Base-by-base conservation (phyloP, 805 yeast genomes). In the Kodamaea jinghongensis region DNA sequence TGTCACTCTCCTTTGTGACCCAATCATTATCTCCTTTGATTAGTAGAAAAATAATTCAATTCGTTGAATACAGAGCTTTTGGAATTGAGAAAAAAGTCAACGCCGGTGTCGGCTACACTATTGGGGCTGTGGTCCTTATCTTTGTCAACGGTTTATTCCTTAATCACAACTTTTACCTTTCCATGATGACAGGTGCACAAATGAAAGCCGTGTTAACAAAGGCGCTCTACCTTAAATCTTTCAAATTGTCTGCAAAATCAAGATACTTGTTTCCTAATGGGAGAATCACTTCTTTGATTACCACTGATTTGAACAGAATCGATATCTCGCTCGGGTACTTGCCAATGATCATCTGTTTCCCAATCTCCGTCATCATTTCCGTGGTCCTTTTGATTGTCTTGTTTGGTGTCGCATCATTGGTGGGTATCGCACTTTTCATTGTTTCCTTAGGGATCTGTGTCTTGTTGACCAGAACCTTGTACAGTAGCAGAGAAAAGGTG, bases 51-150 rank as follows among this genome's bases (percentile, higher is more conserved):
- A 65, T 88, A 42, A 83, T 87, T 45, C 67, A 67, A 31, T 85
- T 76, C 49, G 85, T 86, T n/a, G 78, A 75, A 47, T 54, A 56
- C 34, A 71, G 73, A 37, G 73, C 75, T 6, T 54, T 58, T 17
- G 75, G 76, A 6, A 59, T 71, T 10, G 61, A 63, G 8, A 48
- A 60, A 17, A 57, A 66, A 7, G 62, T 67, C 41, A 82, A 79
- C 25, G 66, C 62, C 30, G 96, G 96, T 43, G 69, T 85, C 13
- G 96, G 93, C 6, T 84, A 77, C 49, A 83, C 90, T 6, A 63
- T 88, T 34, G 95, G 90, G 13, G 70, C 85, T 8, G 73, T 81
- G 30, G 47, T 67, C 1, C 65, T 89, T 58, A 75, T 83, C 48
- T 46, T 55, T 39, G 33, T 63, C 31, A 67, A 65, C 45, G 73